Evolutionary conservation across 768 basidiomycete species (phyloP).

Genomic region (Leccinum pellstonianum): DNA sequence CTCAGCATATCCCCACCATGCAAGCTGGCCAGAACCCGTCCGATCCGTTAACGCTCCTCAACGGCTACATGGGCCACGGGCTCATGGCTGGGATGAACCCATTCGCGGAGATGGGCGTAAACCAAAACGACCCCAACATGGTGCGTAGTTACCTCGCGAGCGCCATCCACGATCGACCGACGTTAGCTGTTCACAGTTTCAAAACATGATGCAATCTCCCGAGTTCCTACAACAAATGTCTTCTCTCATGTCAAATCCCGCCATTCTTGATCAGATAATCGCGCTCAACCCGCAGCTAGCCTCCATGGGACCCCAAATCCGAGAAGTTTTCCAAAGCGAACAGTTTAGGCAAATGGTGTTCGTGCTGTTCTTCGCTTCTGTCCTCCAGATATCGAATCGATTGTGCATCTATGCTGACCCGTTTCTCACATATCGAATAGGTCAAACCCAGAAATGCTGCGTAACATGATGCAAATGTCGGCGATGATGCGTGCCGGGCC

Average conservation of each 20-base stretch:
- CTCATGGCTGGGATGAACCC: slow-evolving; percentile 87
- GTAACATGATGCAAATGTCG: slow-evolving; percentile 76
- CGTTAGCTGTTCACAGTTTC: slow-evolving; percentile 47
- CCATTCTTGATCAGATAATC: slow-evolving; percentile 85
- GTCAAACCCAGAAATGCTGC: slow-evolving; percentile 75
- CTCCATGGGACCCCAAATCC: slow-evolving; percentile 75
- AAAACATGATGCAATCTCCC: slow-evolving; percentile 81
- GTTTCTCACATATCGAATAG: slow-evolving; percentile 31
- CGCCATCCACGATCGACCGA: not conserved
- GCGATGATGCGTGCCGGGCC: slow-evolving; percentile 21
- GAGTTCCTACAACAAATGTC: slow-evolving; percentile 89
- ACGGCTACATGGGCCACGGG: slow-evolving; percentile 75
- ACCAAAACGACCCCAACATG: slow-evolving; percentile 93
- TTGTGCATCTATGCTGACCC: not conserved
- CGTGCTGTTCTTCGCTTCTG: slow-evolving; percentile 20
- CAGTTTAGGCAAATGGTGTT: slow-evolving; percentile 76
- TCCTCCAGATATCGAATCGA: not conserved
- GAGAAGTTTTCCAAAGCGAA: slow-evolving; percentile 75
- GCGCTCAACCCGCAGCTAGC: slow-evolving; percentile 76
- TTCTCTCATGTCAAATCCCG: slow-evolving; percentile 80
- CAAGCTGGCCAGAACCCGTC: slow-evolving; percentile 87
- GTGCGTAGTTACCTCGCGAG: slow-evolving; percentile 41
- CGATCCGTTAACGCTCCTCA: slow-evolving; percentile 83
- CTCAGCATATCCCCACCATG: slow-evolving; percentile 66
- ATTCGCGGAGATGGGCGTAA: slow-evolving; percentile 87